Evolutionary conservation across 441 rosid species (phyloP).

Genomic region (Dalechampia spathulata): DNA sequence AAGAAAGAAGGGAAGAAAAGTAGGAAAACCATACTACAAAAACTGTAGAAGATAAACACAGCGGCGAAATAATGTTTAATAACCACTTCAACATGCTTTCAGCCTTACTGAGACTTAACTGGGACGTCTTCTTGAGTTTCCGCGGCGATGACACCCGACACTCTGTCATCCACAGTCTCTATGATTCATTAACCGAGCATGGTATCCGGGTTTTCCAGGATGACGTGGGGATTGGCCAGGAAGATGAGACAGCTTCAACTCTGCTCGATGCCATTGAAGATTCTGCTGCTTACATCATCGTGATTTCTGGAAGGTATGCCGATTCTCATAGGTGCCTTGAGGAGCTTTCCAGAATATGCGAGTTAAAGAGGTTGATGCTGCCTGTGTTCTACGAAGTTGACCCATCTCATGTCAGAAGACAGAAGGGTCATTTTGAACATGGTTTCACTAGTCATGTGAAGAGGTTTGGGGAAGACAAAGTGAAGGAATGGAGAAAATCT

Average conservation of each 20-base stretch:
- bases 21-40: no score
- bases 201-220: conserved; percentile 30
- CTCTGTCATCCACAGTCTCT: conserved; percentile 19
- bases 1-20: no score
- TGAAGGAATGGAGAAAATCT: conserved; percentile 33
- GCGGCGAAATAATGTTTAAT: no score
- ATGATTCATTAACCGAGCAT: conserved; percentile 12
- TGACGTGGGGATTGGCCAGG: conserved; percentile 22
- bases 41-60: no score
- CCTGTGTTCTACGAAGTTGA: conserved; percentile 29
- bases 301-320: conserved; percentile 22
- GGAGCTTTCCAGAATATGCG: conserved; percentile 16
- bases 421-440: conserved; percentile 19
- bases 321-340: conserved; percentile 26
- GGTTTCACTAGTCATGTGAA: conserved; percentile 10
- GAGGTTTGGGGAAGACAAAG: conserved; percentile 17
- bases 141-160: conserved; percentile 43
- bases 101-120: conserved; percentile 25
- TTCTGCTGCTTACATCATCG: conserved; percentile 23
- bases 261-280: conserved; percentile 29
- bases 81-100: no score
- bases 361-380: conserved; percentile 16
- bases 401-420: conserved; percentile 30
- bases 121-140: conserved; percentile 55
- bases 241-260: conserved; percentile 32